Percentiles rank a stretch among this genome's conserved stretches.
phyloP scores from a whole-genome alignment of 2,329 filamentous ascomycete genomes.

The Pestalotiopsis sp. region DNA sequence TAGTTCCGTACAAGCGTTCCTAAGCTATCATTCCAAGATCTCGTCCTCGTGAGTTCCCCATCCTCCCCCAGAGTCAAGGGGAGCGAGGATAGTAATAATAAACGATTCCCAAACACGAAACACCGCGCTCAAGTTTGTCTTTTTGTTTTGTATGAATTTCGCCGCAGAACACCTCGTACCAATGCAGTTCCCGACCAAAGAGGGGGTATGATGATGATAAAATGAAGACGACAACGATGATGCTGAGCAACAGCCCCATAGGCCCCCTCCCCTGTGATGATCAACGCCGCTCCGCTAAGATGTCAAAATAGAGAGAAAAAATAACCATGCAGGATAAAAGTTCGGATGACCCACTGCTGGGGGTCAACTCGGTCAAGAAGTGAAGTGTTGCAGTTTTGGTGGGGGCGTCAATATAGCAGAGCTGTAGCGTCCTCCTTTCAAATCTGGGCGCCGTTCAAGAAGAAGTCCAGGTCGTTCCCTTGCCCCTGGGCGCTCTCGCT shows the following conservation, averaged over 20 bases:
- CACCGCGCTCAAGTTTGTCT: constrained; percentile 1
- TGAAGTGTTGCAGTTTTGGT: constrained; percentile 3
- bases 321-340: constrained; percentile 5
- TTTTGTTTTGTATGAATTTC: neutral
- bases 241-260: neutral
- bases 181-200: neutral
- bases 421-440: constrained; percentile 16
- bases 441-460: constrained; percentile 49
- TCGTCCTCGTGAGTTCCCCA: neutral
- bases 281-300: constrained; percentile 11
- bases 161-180: constrained; percentile 2
- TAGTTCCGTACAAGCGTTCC: neutral
- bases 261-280: neutral
- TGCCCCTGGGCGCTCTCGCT: constrained; percentile 73
- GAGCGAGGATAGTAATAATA: neutral
- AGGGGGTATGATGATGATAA: neutral
- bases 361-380: constrained; percentile 3
- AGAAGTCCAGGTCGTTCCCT: constrained; percentile 79
- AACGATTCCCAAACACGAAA: neutral
- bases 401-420: neutral
- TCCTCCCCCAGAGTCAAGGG: neutral
- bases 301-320: neutral
- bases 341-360: constrained; percentile 2
- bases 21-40: neutral
- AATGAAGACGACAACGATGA: neutral